These are phyloP conservation scores for Aspergillus pseudonomiae DNA, from an alignment of 2,329 filamentous ascomycete genomes.

Conservation along the genomic window DNA sequence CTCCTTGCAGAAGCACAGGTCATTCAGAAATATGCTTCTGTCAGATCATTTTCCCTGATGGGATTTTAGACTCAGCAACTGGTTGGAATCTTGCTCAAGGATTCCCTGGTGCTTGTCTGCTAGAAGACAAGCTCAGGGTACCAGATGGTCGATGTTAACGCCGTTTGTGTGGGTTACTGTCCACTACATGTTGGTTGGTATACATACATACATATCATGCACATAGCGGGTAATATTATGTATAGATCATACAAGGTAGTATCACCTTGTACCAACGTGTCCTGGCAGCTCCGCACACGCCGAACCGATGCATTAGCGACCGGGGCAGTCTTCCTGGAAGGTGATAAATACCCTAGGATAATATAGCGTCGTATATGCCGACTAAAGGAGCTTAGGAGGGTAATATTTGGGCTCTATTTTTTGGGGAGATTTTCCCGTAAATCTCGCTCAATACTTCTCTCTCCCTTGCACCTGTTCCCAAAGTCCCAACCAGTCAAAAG, in stretches of 20 bases:
- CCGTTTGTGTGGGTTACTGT: background rate
- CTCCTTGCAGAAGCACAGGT: background rate
- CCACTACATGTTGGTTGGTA: background rate
- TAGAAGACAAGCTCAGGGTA: background rate
- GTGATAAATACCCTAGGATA: background rate
- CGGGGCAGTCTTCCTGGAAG: constrained; percentile 3
- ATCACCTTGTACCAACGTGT: background rate
- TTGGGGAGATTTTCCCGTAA: background rate
- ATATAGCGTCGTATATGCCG: background rate
- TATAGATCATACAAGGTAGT: background rate
- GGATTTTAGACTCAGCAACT: background rate
- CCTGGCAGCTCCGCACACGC: constrained; percentile 14
- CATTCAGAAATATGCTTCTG: background rate
- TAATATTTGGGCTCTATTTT: background rate
- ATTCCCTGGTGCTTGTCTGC: background rate
- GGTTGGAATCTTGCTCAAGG: background rate
- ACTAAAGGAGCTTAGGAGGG: background rate
- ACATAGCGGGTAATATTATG: background rate
- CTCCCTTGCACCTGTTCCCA: constrained; percentile 1
- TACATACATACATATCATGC: background rate
- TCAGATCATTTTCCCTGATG: background rate
- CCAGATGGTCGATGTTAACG: background rate
- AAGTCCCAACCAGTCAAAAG: background rate
- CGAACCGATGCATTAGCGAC: constrained; percentile 13
- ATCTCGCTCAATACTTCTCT: background rate